Conservation (phyloP, 345 rosid species). For the Salix udensis region DNA sequence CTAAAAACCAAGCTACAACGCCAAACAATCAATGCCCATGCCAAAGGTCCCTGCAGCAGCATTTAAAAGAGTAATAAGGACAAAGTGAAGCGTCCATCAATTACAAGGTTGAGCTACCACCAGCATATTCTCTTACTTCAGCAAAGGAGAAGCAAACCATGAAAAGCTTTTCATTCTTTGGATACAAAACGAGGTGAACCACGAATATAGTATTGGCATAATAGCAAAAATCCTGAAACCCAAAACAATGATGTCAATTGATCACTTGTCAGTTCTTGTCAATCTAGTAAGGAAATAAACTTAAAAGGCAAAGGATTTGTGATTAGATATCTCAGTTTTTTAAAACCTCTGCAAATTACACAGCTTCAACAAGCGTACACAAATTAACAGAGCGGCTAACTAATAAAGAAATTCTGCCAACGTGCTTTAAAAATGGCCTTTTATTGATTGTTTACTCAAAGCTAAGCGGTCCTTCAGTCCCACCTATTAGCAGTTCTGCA, state of each 20-base stretch:
- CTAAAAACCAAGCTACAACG: conserved; percentile 97
- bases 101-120: neutral
- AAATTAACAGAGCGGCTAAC: neutral
- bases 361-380: neutral
- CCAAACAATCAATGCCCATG: conserved; percentile 97
- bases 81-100: conserved; percentile 7
- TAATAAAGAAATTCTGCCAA: neutral
- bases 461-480: neutral
- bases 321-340: neutral
- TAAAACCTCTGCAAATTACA: neutral
- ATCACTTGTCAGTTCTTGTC: neutral
- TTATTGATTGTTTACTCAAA: neutral
- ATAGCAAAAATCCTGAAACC: conserved; percentile 85
- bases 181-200: conserved; percentile 76
- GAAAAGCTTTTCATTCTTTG: conserved; percentile 82
- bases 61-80: conserved; percentile 15
- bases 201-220: conserved; percentile 94
- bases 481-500: neutral
- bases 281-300: neutral
- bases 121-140: conserved; percentile 50
- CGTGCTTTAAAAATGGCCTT: neutral
- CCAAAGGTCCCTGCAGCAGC: conserved; percentile 77
- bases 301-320: neutral
- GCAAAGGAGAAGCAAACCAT: conserved; percentile 98
- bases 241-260: conserved; percentile 3